Evolutionary conservation across 495 filamentous ascomycete genomes (phyloP), one percentile per base, ranked within the genome.

Genomic region (Friedmanniomyces endolithicus): DNA sequence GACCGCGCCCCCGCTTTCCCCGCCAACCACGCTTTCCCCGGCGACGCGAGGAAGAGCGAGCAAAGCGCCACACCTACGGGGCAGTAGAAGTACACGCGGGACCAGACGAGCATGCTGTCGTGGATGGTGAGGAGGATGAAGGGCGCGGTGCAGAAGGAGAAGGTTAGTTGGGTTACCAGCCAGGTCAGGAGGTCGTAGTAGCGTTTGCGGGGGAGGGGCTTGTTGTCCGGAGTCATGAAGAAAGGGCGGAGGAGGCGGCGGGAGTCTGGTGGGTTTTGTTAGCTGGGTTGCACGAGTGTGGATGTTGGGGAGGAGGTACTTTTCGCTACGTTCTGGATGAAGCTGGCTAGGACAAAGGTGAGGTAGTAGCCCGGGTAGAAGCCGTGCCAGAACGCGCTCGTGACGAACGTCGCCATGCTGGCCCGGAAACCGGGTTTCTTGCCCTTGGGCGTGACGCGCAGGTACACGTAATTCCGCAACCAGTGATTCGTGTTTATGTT

Each of bases 401-500:
- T 97, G 8, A 79, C 78, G 63, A 98, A 98, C 0, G 92, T 98
- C 2, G 88, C 90, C 75, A 98, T 68, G 65, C 84, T 95, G 31
- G 92, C 94, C 48, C 90, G 77, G 73, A 98, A 98, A 1, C 92
- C 92, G 9, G 92, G 92, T 66, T 97, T 98, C 75, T 86, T 92
- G 48, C 92, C 92, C 60, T 85, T 85, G 2, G 92, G 92, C 4
- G 92, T 98, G 1, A 98, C 94, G 17, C 92, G 84, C 39, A 98
- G 75, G 65, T 97, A 98, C 57, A 98, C 74, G 64, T 95, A 97
- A 66, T 97, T 95, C 34, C 90, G 82, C 53, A 98, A 72, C 92
- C 92, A 98, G 62, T 87, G 81, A 68, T 95, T 98, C 17, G 92
- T 97, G 69, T 98, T 98, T 75, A 94, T 92, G 70, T 98, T 98